Base-by-base conservation (phyloP, 768 basidiomycete genomes). In the Rickenella mellea region DNA sequence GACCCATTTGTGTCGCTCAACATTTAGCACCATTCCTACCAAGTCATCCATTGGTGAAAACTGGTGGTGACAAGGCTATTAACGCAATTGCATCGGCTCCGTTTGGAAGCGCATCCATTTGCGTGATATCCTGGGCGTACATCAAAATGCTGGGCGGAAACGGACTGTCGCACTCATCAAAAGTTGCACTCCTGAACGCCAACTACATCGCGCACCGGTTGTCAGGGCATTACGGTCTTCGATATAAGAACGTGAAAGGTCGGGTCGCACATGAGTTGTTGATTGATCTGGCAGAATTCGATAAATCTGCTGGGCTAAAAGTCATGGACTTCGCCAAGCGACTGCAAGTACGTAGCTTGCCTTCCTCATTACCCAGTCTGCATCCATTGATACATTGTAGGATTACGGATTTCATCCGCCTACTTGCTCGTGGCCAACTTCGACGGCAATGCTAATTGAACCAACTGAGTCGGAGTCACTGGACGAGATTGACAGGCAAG, bases 131-230 rank as follows among this genome's bases (percentile, higher is more conserved):
- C 0, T 98, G 94, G 93, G 94, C 96, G 10, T 99, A 96, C 62
- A 89, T 96, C 73, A 94, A 88, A 68, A 98, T 99, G 96, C 77
- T 99, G n/a, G 96, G 96, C 21, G 94, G 93, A 6, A 67, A 77
- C 42, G 96, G 96, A 6, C 74, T 99, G 21, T 75, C 79, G 19
- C 75, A 90, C 45, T 81, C 91, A 0, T 86, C 92, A 2, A 86
- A 84, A 52, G 65, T 88, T 24, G 90, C 96, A 1, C 72, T 99
- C 24, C 74, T 99, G 31, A 97, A 82, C 55, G 96, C 96, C 38
- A 99, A 99, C 62, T 99, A 98, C 63, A 96, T 97, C 76, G 92
- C 93, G 15, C 74, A 82, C 53, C 78, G 90, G 36, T 77, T 99
- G 26, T 73, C 80, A 37, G 77, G 74, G 12, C 76, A 91, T 60